Evolutionary conservation across 768 basidiomycete species (phyloP), one percentile per base, ranked within the genome.

Genomic region (Lactarius hatsudake): DNA sequence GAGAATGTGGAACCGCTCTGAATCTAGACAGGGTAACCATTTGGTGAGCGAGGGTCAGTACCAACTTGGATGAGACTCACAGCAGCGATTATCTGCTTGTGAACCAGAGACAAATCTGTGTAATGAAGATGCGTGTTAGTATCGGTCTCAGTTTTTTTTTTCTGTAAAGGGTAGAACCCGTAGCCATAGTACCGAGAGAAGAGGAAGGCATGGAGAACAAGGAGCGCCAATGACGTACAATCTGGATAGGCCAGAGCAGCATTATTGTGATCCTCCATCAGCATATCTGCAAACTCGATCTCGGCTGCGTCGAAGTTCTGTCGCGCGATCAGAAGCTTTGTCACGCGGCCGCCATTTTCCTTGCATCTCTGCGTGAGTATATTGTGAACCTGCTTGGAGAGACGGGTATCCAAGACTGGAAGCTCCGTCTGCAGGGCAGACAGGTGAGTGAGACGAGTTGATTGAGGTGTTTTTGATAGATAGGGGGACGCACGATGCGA

Each of bases 251-350:
- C 89, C 87, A 96, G 84, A 0, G 89, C 90, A n/a, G 92, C 95
- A 72, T 96, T 97, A 74, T 99, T 99, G 75, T 90, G 86, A 77
- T 99, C 97, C 79, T 99, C 97, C 30, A 97, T 87, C 15, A 99
- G 82, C 91, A 97, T 91, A 78, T 99, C 97, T 70, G 91, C 91
- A 73, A 96, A 98, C 76, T 98, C 97, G 55, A 98, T 85, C 79
- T 99, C 96, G 61, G 86, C 80, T 15, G 86, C 96, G 74, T 99
- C 97, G 75, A 95, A 81, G 74, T 97, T 93, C 75, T 98, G 97
- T 10, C 97, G 85, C 0, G 93, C 92, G 32, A 98, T 82, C 42
- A 86, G 78, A 71, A 95, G 80, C 74, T 87, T 90, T 8, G 82
- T 79, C 40, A 76, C 72, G 4, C 86, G 82, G 18, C 83, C 81